Base-by-base conservation (phyloP, 2,329 filamentous ascomycete genomes). In the Neurospora sp. region DNA sequence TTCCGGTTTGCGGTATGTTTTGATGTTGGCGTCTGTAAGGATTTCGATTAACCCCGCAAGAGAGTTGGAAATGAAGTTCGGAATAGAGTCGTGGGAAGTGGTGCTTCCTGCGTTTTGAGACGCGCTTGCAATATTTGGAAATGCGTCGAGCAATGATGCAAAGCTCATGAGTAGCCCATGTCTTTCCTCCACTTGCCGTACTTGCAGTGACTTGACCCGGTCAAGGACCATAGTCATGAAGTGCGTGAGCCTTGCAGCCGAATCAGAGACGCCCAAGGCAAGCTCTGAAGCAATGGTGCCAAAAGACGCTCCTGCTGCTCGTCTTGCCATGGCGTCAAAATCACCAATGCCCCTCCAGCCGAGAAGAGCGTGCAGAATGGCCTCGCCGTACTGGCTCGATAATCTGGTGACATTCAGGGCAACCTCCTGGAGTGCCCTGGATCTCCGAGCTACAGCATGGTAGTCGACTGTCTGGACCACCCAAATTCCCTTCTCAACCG, bases 401-500 rank as follows among this genome's bases (percentile, higher is more conserved):
- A 98, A 81, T n/a, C 81, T 82, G 0, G 92, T 88, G 0, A 91
- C 91, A 43, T 85, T 85, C 12, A 88, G 81, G 0, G 92, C 89
- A 11, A 98, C 92, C 66, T 94, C 88, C 52, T 89, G 85, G 75
- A 97, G 90, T 3, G 94, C 95, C 73, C 92, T 87, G 17, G 91
- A 90, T 33, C 95, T 87, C n/a, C 96, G 85, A 2, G 96, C 95
- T 23, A 99, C 93, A 43, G 92, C 88, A 78, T 97, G 93, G 77
- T 97, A 99, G 77, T 99, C 96, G 1, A 98, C 92, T 1, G 88
- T 86, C 77, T 98, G 96, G 0, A 98, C 93, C 1, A 98, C 85
- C 57, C 88, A 81, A 70, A 99, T 98, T 0, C 95, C 96, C 75
- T 93, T 84, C 17, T 86, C 83, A 40, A 98, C 88, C 0, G 87